A percentile compares a stretch with the other conserved stretches of the same genome.
Conservation (phyloP, 257 asterid species). For the Dorcoceras hygrometricum region DNA sequence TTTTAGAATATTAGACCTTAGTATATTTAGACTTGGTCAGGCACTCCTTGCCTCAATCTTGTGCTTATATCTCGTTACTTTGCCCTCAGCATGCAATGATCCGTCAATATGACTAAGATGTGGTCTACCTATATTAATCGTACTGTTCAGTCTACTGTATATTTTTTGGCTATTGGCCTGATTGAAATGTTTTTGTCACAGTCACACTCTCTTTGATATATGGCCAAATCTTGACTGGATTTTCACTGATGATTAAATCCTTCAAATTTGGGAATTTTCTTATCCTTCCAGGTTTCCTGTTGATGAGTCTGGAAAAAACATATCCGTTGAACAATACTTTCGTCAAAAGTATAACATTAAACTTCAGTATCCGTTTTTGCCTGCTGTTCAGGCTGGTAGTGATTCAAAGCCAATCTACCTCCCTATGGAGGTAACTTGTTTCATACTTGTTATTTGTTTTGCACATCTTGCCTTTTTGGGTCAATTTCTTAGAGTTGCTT, state of each 20-base stretch:
- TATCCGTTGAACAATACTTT: conserved; percentile 54
- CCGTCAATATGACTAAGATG: too few relatives aligned
- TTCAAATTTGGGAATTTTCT: background rate
- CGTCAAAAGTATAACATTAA: conserved; percentile 33
- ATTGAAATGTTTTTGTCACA: background rate
- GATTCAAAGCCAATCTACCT: conserved; percentile 51
- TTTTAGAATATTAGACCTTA: too few relatives aligned
- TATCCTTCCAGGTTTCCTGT: conserved; percentile 46
- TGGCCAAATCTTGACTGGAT: background rate
- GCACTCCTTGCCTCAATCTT: background rate
- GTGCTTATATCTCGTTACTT: background rate
- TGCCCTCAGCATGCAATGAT: background rate
- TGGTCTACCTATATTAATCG: too few relatives aligned
- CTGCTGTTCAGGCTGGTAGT: conserved; percentile 68
- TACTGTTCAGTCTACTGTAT: background rate
- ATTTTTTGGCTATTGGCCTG: background rate
- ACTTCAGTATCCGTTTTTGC: conserved; percentile 42
- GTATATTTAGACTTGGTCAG: background rate
- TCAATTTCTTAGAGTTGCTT: too few relatives aligned
- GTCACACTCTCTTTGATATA: background rate
- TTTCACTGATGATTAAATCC: background rate
- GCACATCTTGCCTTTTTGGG: background rate
- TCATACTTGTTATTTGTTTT: background rate
- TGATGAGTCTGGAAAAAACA: conserved; percentile 37
- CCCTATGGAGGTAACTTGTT: conserved; percentile 76